A percentile compares a stretch with the other conserved stretches of the same genome.
Conservation (phyloP, 1,284 basidiomycete species). For the Ceratobasidium sp. region DNA sequence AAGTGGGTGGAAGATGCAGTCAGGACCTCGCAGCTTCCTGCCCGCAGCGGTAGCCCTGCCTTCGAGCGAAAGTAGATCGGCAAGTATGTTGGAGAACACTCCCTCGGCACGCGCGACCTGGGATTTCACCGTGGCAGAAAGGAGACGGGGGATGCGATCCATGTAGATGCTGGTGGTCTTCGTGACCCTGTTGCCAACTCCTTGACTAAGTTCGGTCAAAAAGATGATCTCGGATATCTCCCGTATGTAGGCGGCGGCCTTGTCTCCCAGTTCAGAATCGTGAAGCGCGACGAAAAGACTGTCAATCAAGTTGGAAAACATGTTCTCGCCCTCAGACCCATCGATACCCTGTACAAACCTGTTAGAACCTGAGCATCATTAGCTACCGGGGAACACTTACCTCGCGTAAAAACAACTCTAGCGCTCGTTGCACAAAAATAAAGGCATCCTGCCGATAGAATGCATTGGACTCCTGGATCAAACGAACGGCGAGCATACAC, state of each 20-base stretch:
- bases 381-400: slow-evolving; percentile 61
- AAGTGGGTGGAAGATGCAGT: slow-evolving; percentile 76
- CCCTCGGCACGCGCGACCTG: slow-evolving; percentile 59
- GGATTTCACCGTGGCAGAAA: slow-evolving; percentile 73
- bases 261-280: slow-evolving; percentile 75
- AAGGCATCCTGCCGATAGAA: slow-evolving; percentile 83
- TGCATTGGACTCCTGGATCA: slow-evolving; percentile 71
- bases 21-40: slow-evolving; percentile 74
- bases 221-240: slow-evolving; percentile 80
- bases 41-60: slow-evolving; percentile 33
- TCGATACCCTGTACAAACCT: slow-evolving; percentile 69
- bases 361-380: slow-evolving; percentile 14
- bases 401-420: slow-evolving; percentile 81
- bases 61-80: slow-evolving; percentile 46
- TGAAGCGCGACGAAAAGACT: slow-evolving; percentile 86
- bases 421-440: slow-evolving; percentile 80
- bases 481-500: slow-evolving; percentile 77
- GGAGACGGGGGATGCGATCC: slow-evolving; percentile 77
- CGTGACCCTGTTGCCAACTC: slow-evolving; percentile 29
- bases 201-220: slow-evolving; percentile 57
- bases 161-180: slow-evolving; percentile 67
- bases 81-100: slow-evolving; percentile 43
- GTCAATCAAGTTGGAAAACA: slow-evolving; percentile 79
- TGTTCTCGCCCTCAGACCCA: slow-evolving; percentile 80
- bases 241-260: slow-evolving; percentile 76